Evolutionary conservation across 441 rosid genomes (phyloP).

Genomic region (Pelargonium citronellum): DNA sequence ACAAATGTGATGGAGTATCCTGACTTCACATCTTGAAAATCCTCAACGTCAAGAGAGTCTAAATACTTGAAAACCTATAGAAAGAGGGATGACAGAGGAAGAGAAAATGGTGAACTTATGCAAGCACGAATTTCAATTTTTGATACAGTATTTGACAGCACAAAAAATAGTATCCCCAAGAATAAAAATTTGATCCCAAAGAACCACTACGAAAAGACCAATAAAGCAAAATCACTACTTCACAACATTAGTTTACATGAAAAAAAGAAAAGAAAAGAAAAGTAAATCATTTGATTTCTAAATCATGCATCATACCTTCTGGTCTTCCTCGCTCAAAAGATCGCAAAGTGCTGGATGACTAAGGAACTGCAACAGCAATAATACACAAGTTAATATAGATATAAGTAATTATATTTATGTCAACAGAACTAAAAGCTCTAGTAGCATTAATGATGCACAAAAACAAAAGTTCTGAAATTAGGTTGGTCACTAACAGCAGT

Average conservation of each 20-base stretch:
- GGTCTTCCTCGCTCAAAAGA: slow-evolving; percentile 82
- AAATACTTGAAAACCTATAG: slow-evolving; percentile 35
- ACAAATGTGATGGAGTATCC: slow-evolving; percentile 92
- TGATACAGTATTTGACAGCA: neutral
- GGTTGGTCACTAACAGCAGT: slow-evolving; percentile 64
- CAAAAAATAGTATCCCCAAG: too few relatives aligned
- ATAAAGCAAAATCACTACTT: neutral
- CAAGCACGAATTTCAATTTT: neutral
- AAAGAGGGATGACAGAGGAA: neutral
- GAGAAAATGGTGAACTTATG: neutral
- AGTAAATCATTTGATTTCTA: neutral
- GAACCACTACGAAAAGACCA: too few relatives aligned
- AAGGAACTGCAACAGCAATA: slow-evolving; percentile 52
- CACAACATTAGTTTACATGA: slow-evolving; percentile 5
- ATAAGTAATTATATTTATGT: neutral
- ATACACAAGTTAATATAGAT: neutral
- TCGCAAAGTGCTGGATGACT: slow-evolving; percentile 85
- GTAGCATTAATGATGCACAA: neutral
- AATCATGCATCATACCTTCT: slow-evolving; percentile 52
- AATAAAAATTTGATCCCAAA: too few relatives aligned
- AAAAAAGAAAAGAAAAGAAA: neutral
- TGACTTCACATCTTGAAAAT: slow-evolving; percentile 84
- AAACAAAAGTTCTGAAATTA: slow-evolving; percentile 3
- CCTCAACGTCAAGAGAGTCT: slow-evolving; percentile 81
- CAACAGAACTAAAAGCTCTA: neutral